These are phyloP conservation scores for Penicillium concentricum DNA, from an alignment of 2,329 filamentous ascomycete species.

Conservation along the genomic window DNA sequence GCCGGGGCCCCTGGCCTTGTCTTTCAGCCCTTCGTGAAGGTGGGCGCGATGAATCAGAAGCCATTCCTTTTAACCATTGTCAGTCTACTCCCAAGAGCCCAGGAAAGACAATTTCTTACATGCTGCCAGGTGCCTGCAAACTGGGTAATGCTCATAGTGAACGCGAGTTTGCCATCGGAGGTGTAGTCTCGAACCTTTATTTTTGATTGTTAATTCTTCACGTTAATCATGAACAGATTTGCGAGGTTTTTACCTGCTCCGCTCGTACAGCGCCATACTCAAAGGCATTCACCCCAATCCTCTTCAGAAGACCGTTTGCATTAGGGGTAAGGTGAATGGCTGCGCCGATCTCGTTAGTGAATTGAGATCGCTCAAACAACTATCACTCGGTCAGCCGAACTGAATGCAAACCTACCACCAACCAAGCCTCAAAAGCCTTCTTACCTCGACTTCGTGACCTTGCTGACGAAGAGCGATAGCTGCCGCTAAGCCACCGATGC, in stretches of 20 bases:
- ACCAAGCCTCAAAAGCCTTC: neutral
- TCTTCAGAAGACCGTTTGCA: slow-evolving; percentile 55
- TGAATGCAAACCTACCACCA: neutral
- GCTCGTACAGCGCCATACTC: slow-evolving; percentile 41
- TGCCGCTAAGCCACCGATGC: slow-evolving; percentile 35
- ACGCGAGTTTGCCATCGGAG: neutral
- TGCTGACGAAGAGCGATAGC: slow-evolving; percentile 53
- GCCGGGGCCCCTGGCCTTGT: no score
- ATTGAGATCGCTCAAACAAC: slow-evolving; percentile 56
- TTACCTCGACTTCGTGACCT: slow-evolving; percentile 50
- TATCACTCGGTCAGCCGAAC: neutral
- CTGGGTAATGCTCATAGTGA: neutral
- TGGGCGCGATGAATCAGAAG: no score
- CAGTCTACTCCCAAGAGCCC: no score
- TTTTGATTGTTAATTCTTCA: neutral
- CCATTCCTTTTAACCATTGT: no score
- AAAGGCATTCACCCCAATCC: slow-evolving; percentile 45
- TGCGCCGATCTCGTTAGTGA: slow-evolving; percentile 58
- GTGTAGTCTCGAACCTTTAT: neutral
- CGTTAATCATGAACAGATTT: neutral
- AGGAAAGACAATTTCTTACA: no score
- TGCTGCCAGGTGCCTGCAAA: no score
- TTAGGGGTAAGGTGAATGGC: slow-evolving; percentile 65
- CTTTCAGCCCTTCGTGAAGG: no score
- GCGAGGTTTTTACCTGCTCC: slow-evolving; percentile 22